Evolutionary conservation across 805 yeast genomes (phyloP).

Genomic region (Middelhovenomyces tepae): DNA sequence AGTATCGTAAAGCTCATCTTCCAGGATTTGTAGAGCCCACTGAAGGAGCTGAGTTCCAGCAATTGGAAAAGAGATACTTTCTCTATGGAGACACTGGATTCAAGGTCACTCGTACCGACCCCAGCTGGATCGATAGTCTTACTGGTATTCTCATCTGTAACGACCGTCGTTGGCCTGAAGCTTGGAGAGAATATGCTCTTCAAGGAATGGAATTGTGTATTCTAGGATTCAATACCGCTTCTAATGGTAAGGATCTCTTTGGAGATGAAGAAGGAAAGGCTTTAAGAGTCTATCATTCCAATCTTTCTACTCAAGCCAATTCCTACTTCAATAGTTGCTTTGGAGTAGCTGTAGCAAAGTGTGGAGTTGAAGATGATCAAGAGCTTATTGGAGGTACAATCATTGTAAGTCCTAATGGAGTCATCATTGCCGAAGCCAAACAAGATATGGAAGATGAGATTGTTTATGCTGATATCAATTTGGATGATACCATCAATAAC

Average conservation of each 20-base stretch:
- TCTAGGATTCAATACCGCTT: conserved; percentile 32
- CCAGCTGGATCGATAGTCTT: conserved; percentile 31
- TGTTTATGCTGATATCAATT: conserved; percentile 28
- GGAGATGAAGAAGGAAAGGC: too few species aligned
- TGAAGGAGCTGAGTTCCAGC: conserved; percentile 28
- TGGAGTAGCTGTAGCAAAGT: conserved; percentile 30
- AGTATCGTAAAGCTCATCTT: conserved; percentile 32
- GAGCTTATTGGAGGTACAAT: conserved; percentile 27
- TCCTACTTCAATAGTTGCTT: conserved; percentile 29
- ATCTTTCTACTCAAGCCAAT: conserved; percentile 28
- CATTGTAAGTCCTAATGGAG: conserved; percentile 32
- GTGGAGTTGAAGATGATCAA: conserved; percentile 32
- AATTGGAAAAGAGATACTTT: conserved; percentile 33
- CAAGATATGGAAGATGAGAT: conserved; percentile 29
- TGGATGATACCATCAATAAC: conserved; percentile 30
- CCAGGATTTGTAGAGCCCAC: conserved; percentile 33
- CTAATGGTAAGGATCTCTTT: too few species aligned
- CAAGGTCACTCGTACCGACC: conserved; percentile 28
- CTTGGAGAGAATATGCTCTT: conserved; percentile 33
- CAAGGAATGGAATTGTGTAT: conserved; percentile 35
- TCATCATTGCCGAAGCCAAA: conserved; percentile 28
- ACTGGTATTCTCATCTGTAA: conserved; percentile 34
- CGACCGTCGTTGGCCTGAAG: conserved; percentile 37
- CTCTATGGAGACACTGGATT: conserved; percentile 32
- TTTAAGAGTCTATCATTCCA: conserved; percentile 25